Evolutionary conservation across 345 rosid species (phyloP).

Genomic region (Eucalyptus erythrocorys): DNA sequence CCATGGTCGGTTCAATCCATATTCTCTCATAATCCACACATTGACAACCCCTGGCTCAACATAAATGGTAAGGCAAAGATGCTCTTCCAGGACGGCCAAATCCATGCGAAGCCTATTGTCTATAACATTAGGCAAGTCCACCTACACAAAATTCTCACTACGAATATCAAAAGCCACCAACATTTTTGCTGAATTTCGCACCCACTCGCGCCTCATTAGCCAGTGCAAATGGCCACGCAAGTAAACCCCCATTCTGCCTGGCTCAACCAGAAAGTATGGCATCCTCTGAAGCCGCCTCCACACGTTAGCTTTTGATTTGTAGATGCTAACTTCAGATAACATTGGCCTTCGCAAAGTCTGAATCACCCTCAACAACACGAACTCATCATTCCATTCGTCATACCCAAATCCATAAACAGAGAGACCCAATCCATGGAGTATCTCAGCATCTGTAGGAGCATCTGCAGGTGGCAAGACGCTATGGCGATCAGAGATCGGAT

Average conservation of each 20-base stretch:
- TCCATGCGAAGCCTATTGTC: conserved; percentile 1
- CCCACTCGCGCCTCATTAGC: conserved; percentile 1
- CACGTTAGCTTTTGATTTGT: no score
- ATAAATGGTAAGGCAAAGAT: conserved; percentile 1
- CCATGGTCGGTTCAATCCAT: conserved; percentile 1
- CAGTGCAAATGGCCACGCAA: conserved; percentile 25
- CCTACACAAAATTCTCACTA: neutral
- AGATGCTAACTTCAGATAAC: no score
- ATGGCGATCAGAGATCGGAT: conserved; percentile 8
- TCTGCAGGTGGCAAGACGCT: neutral
- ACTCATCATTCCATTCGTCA: conserved; percentile 9
- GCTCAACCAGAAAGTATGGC: conserved; percentile 7
- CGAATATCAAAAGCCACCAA: conserved; percentile 15
- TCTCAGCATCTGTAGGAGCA: neutral
- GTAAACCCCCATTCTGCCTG: conserved; percentile 19
- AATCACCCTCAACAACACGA: conserved; percentile 17
- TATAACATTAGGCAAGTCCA: conserved; percentile 4
- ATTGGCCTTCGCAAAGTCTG: neutral
- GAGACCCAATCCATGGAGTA: neutral
- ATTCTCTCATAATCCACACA: conserved; percentile 5
- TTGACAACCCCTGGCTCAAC: neutral
- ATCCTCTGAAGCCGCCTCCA: neutral
- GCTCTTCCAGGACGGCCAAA: conserved; percentile 2
- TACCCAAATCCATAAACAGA: conserved; percentile 25
- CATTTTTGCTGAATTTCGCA: neutral